Evolutionary conservation across 2,329 filamentous ascomycete species (phyloP).

Genomic region (Teratosphaeria epicoccoides): DNA sequence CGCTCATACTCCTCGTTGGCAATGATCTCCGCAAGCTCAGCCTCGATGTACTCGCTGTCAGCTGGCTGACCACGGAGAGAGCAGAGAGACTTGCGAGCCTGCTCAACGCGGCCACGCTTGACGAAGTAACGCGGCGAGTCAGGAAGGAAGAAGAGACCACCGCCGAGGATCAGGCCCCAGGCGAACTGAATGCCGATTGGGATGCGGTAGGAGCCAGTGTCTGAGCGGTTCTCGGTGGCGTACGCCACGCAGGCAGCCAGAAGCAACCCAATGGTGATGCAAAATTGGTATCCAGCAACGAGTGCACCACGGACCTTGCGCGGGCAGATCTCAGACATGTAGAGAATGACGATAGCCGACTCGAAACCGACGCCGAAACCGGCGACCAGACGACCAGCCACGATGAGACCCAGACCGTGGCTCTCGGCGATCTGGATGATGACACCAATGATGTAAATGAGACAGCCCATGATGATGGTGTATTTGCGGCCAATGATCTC

Average conservation of each 20-base stretch:
- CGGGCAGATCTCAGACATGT: slow-evolving; percentile 68
- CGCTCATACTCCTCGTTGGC: slow-evolving; percentile 84
- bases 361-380: slow-evolving; percentile 73
- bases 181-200: slow-evolving; percentile 69
- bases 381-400: slow-evolving; percentile 63
- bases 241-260: slow-evolving; percentile 67
- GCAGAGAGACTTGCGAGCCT: slow-evolving; percentile 52
- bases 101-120: slow-evolving; percentile 60
- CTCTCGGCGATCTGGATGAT: slow-evolving; percentile 47
- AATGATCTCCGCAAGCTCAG: slow-evolving; percentile 73
- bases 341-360: slow-evolving; percentile 69
- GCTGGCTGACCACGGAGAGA: slow-evolving; percentile 63
- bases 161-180: slow-evolving; percentile 66
- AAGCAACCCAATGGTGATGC: slow-evolving; percentile 58
- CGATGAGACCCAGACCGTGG: slow-evolving; percentile 50
- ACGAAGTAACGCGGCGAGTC: slow-evolving; percentile 81
- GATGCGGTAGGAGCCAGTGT: slow-evolving; percentile 65
- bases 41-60: slow-evolving; percentile 64
- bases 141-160: slow-evolving; percentile 64
- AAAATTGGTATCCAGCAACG: slow-evolving; percentile 77
- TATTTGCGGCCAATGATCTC: slow-evolving; percentile 64
- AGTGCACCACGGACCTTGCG: slow-evolving; percentile 58
- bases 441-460: slow-evolving; percentile 50
- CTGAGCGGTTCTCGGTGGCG: slow-evolving; percentile 49
- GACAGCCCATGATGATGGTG: slow-evolving; percentile 61